These are phyloP conservation scores for Castanea crenata DNA, from an alignment of 306 rosid genomes.

Conservation along the genomic window DNA sequence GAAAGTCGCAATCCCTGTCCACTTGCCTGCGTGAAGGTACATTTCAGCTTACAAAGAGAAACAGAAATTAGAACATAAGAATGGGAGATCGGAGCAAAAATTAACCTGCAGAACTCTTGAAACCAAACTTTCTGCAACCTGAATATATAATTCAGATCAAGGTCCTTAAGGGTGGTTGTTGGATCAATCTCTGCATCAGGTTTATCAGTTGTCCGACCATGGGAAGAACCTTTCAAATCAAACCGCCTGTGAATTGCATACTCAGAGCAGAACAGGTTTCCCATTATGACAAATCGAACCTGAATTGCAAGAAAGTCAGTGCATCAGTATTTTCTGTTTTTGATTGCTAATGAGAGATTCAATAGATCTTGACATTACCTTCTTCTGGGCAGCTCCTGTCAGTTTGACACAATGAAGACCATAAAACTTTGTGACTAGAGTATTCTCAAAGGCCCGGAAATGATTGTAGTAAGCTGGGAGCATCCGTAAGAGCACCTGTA, in stretches of 20 bases:
- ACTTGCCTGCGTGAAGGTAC: conserved; percentile 73
- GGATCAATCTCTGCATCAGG: conserved; percentile 75
- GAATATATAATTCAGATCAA: conserved; percentile 80
- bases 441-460: conserved; percentile 78
- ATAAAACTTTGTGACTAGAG: conserved; percentile 81
- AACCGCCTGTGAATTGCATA: conserved; percentile 72
- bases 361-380: conserved; percentile 46
- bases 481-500: conserved; percentile 86
- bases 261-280: conserved; percentile 83
- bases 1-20: conserved; percentile 87
- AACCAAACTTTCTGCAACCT: conserved; percentile 81
- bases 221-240: conserved; percentile 92
- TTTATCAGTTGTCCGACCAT: conserved; percentile 77
- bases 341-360: neutral
- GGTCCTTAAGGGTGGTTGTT: conserved; percentile 93
- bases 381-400: conserved; percentile 75
- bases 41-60: neutral
- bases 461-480: conserved; percentile 95
- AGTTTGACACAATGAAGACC: conserved; percentile 91
- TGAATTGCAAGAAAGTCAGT: conserved; percentile 26
- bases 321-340: neutral
- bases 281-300: conserved; percentile 98
- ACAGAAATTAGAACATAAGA: neutral
- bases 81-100: neutral
- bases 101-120: conserved; percentile 81